Evolutionary conservation across 1,284 basidiomycete species (phyloP).

Genomic region (Laetiporus sulphureus): DNA sequence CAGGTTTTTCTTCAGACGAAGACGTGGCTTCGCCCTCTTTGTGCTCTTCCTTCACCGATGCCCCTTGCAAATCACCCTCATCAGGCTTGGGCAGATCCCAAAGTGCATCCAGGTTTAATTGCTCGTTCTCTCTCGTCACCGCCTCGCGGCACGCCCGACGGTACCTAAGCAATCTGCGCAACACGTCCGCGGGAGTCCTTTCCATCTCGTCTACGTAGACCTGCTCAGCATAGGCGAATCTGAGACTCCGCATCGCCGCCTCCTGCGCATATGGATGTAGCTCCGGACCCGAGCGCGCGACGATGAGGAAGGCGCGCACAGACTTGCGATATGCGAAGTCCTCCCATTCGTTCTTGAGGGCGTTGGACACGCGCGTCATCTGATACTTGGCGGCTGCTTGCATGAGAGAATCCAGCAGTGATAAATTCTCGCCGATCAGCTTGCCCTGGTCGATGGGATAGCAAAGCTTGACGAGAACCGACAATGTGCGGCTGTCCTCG

Average conservation of each 20-base stretch:
- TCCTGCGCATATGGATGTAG: not conserved
- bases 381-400: conserved; percentile 28
- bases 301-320: conserved; percentile 20
- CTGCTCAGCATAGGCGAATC: not conserved
- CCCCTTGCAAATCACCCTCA: not conserved
- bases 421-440: conserved; percentile 6
- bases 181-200: conserved; percentile 3
- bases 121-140: not conserved
- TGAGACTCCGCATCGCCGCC: conserved; percentile 1
- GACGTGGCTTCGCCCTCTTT: no score
- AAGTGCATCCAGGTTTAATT: not conserved
- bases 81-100: not conserved
- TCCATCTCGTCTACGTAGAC: conserved; percentile 6
- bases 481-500: conserved; percentile 7
- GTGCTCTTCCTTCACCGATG: not conserved
- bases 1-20: no score
- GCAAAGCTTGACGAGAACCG: conserved; percentile 11
- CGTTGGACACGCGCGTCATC: conserved; percentile 20
- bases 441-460: conserved; percentile 13
- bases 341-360: conserved; percentile 10
- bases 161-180: conserved; percentile 11
- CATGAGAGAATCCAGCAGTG: conserved; percentile 11
- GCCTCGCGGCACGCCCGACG: conserved; percentile 2
- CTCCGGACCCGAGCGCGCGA: not conserved
- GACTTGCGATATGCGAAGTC: conserved; percentile 24